Evolutionary conservation across 2,329 filamentous ascomycete genomes (phyloP), one percentile per base, ranked within the genome.

Genomic region (Venturia pyrina): DNA sequence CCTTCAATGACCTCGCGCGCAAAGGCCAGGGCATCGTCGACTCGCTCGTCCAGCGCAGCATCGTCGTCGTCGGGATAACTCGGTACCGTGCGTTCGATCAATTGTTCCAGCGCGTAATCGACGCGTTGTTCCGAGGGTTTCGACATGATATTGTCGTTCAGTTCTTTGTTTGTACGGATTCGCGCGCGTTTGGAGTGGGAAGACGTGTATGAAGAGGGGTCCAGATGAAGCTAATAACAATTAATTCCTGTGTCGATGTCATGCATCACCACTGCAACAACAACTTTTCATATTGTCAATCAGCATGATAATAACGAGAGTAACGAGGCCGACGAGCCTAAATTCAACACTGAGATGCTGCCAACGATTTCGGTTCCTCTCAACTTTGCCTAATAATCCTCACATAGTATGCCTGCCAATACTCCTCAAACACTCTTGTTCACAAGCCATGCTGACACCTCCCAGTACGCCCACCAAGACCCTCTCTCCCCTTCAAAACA

Each of bases 51-150:
- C 24, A 85, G 85, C 10, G 79, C 78, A n/a, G 85, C 85, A 68
- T 90, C 86, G 72, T 87, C 85, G 70, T 91, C 87, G 69, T 84
- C 79, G 50, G 85, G 82, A 69, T 87, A 82, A 62, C 82, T 79
- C 65, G 89, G 89, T 66, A 95, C 81, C 67, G 93, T 80, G 73
- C 89, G 88, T 71, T 87, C 82, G 74, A 96, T 87, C 73, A 96
- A 83, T 77, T 89, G 88, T 75, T 90, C 86, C 74, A 96, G 87
- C 75, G 90, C 91, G 75, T 65, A 57, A 34, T 53, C 63, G 17
- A 65, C 48, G 48, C 63, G 63, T 56, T 59, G 34, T 44, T 48
- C 63, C 21, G 48, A 59, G 50, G 63, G 32, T 65, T 65, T 65
- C 6, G 50, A 65, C 63, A 65, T 65, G 48, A 10, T 24, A 7